A percentile compares a stretch with the other conserved stretches of the same genome.
These are phyloP conservation scores for Dovyalis caffra DNA, from an alignment of 345 rosid species.

Conservation along the genomic window DNA sequence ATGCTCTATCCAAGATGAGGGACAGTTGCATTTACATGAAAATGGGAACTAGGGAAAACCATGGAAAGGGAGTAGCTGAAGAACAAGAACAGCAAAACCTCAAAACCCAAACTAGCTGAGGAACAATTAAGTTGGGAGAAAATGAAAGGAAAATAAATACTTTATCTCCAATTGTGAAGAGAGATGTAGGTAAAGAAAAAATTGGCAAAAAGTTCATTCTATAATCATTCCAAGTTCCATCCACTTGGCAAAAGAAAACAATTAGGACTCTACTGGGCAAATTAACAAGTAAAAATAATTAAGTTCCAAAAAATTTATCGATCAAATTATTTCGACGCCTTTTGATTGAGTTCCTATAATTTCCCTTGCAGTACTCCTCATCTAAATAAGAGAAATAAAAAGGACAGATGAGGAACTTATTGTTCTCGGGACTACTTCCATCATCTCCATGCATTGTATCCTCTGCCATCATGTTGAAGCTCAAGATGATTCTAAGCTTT, in stretches of 20 bases:
- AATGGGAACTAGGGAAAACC: neutral
- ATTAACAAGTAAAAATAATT: neutral
- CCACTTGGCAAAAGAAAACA: neutral
- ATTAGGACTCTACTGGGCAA: neutral
- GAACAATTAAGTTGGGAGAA: no score
- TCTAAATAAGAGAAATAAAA: neutral
- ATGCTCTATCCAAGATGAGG: neutral
- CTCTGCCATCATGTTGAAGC: neutral
- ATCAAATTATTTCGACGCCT: neutral
- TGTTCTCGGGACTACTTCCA: conserved; percentile 17
- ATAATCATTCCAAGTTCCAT: neutral
- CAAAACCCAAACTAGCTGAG: no score
- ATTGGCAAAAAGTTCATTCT: neutral
- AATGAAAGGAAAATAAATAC: no score
- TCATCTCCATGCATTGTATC: conserved; percentile 3
- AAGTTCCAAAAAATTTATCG: neutral
- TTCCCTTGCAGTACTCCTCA: neutral
- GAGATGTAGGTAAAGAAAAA: neutral
- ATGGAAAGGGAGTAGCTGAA: no score
- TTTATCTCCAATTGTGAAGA: no score
- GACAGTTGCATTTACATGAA: no score
- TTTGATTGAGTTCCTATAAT: conserved; percentile 2
- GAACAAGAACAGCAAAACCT: no score
- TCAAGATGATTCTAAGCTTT: conserved; percentile 50
- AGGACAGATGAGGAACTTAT: conserved; percentile 14